A percentile compares a stretch with the other conserved stretches of the same genome.
Conservation (phyloP, 2,329 filamentous ascomycete species). For the Rasamsonia emersonii region DNA sequence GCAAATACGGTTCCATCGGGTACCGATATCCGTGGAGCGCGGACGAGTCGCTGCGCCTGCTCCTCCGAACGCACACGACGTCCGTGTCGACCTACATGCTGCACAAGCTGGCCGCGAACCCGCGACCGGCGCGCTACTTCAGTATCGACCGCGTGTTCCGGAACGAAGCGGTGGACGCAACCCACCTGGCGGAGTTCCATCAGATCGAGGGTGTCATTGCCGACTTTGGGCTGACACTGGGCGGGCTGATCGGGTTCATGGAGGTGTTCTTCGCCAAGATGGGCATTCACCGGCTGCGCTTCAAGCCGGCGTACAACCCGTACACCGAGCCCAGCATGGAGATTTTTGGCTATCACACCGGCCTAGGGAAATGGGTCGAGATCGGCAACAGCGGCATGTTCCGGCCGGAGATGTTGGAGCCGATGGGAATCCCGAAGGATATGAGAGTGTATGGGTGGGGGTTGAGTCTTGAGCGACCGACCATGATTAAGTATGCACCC, state of each 20-base stretch:
- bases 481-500: slow-evolving; percentile 81
- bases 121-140: slow-evolving; percentile 88
- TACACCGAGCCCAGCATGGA: slow-evolving; percentile 97
- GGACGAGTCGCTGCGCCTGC: slow-evolving; percentile 76
- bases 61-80: slow-evolving; percentile 93
- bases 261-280: slow-evolving; percentile 94
- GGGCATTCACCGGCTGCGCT: slow-evolving; percentile 77
- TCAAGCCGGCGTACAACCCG: slow-evolving; percentile 95
- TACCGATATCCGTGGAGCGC: slow-evolving; percentile 92
- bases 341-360: slow-evolving; percentile 91
- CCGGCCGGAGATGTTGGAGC: slow-evolving; percentile 90
- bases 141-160: slow-evolving; percentile 97
- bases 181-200: slow-evolving; percentile 95
- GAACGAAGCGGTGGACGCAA: slow-evolving; percentile 95
- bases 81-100: slow-evolving; percentile 85
- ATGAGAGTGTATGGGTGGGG: slow-evolving; percentile 94
- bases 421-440: slow-evolving; percentile 87
- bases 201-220: slow-evolving; percentile 98
- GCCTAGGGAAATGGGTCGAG: slow-evolving; percentile 83
- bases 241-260: slow-evolving; percentile 90
- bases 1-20: slow-evolving; percentile 89
- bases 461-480: slow-evolving; percentile 82
- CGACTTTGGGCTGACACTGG: slow-evolving; percentile 85
- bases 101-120: slow-evolving; percentile 75
- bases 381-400: slow-evolving; percentile 99